Evolutionary conservation across 352 stramenopile species (phyloP).

Genomic region (Globisporangium echinulatum): DNA sequence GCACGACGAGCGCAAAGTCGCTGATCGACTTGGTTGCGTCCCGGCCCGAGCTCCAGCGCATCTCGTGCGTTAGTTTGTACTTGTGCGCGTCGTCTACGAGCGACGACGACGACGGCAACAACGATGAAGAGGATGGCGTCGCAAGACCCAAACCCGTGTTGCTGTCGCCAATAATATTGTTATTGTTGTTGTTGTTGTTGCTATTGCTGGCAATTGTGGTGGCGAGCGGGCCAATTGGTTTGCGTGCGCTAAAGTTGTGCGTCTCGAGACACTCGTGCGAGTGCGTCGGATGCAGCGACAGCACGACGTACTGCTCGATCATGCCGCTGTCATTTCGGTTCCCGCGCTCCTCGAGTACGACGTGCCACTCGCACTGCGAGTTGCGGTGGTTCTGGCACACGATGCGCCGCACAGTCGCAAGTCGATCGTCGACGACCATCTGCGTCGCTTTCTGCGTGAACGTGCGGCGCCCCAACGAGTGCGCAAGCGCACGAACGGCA

Average conservation of each 20-base stretch:
- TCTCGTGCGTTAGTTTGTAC: slow-evolving; percentile 70
- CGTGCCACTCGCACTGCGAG: slow-evolving; percentile 60
- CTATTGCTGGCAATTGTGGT: not conserved
- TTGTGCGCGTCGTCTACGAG: slow-evolving; percentile 57
- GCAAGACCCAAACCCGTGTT: not conserved
- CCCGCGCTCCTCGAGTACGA: slow-evolving; percentile 45
- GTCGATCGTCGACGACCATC: slow-evolving; percentile 36
- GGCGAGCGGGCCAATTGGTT: too few relatives aligned
- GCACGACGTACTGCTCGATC: slow-evolving; percentile 40
- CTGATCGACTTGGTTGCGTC: slow-evolving; percentile 73
- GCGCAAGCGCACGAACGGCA: slow-evolving; percentile 41
- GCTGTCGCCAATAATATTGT: slow-evolving; percentile 3
- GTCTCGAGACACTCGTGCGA: slow-evolving; percentile 73
- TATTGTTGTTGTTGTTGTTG: slow-evolving; percentile 1
- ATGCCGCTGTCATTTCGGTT: slow-evolving; percentile 4
- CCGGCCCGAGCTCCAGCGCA: slow-evolving; percentile 76
- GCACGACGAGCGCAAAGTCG: slow-evolving; percentile 69
- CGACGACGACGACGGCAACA: slow-evolving; percentile 18
- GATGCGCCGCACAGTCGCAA: slow-evolving; percentile 39
- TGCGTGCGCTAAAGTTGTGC: slow-evolving; percentile 65
- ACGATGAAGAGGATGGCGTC: too few relatives aligned
- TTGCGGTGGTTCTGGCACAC: slow-evolving; percentile 74
- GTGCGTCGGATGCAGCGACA: slow-evolving; percentile 52
- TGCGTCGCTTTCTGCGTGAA: slow-evolving; percentile 43
- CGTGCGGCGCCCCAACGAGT: slow-evolving; percentile 48